Conservation (phyloP, 192 early-diverging fungal species). For the Podila clonocystis region DNA sequence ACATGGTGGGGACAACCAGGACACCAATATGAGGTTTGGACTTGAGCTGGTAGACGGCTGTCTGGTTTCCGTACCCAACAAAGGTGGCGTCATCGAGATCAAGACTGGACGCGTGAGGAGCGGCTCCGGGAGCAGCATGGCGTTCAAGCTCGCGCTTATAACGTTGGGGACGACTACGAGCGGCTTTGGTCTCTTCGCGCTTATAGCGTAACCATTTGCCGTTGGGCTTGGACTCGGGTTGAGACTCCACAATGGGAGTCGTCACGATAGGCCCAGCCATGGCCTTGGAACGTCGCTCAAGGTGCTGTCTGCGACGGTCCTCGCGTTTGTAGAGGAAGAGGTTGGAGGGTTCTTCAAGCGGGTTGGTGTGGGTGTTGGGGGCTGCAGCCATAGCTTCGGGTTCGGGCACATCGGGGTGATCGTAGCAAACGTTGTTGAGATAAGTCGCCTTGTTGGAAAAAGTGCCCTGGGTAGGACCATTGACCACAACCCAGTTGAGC, state of each 20-base stretch:
- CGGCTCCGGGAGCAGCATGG: background rate
- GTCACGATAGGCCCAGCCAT: no score
- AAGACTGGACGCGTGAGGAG: background rate
- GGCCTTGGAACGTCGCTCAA: background rate
- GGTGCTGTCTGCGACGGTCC: background rate
- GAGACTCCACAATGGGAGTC: no score
- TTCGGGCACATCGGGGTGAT: no score
- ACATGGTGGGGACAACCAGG: slow-evolving; percentile 5
- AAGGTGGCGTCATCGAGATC: slow-evolving; percentile 6
- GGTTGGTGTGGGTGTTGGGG: background rate
- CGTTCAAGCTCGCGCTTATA: background rate
- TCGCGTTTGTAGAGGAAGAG: background rate
- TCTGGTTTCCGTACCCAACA: background rate
- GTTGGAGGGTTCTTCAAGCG: background rate
- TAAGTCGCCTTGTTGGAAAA: background rate
- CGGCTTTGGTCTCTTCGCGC: no score
- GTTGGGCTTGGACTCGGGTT: no score
- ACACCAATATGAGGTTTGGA: slow-evolving; percentile 10
- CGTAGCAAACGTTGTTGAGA: background rate
- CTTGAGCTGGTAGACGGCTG: slow-evolving; percentile 30
- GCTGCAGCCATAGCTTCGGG: background rate
- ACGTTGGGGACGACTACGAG: background rate
- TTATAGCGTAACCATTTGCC: no score
- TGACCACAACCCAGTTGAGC: background rate
- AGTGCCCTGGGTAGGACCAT: background rate